Evolutionary conservation across 2,329 filamentous ascomycete species (phyloP).

Genomic region (Pseudogymnoascus sp.): DNA sequence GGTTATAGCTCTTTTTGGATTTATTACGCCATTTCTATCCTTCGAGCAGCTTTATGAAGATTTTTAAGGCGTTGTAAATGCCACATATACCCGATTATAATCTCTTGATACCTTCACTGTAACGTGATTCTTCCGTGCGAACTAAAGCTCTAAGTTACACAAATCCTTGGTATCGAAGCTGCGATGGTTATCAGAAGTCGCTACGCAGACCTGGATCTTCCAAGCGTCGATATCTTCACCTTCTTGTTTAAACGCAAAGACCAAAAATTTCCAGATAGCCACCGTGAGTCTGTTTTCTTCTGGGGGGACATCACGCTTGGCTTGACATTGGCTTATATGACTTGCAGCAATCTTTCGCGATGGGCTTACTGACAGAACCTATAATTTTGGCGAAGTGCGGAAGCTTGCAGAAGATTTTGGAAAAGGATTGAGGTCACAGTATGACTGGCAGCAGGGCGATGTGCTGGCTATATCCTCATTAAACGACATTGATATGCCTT

Average conservation of each 20-base stretch:
- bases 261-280: slow-evolving; percentile 59
- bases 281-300: slow-evolving; percentile 46
- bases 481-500: slow-evolving; percentile 71
- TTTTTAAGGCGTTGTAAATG: neutral
- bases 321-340: neutral
- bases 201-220: slow-evolving; percentile 60
- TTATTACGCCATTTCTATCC: neutral
- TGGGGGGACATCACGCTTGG: neutral
- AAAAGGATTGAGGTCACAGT: slow-evolving; percentile 63
- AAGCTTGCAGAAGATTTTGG: slow-evolving; percentile 64
- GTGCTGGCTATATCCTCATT: slow-evolving; percentile 72
- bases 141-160: neutral
- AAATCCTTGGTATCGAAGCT: neutral
- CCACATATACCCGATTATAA: neutral
- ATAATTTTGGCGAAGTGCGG: slow-evolving; percentile 63
- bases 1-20: neutral
- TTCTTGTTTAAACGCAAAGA: slow-evolving; percentile 66
- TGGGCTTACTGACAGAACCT: slow-evolving; percentile 55
- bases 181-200: neutral
- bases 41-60: neutral
- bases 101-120: neutral
- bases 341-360: slow-evolving; percentile 67
- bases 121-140: neutral
- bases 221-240: slow-evolving; percentile 67
- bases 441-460: slow-evolving; percentile 74